These are phyloP conservation scores for Metschnikowia amazonensis DNA, from an alignment of 805 yeast species.

Conservation along the genomic window DNA sequence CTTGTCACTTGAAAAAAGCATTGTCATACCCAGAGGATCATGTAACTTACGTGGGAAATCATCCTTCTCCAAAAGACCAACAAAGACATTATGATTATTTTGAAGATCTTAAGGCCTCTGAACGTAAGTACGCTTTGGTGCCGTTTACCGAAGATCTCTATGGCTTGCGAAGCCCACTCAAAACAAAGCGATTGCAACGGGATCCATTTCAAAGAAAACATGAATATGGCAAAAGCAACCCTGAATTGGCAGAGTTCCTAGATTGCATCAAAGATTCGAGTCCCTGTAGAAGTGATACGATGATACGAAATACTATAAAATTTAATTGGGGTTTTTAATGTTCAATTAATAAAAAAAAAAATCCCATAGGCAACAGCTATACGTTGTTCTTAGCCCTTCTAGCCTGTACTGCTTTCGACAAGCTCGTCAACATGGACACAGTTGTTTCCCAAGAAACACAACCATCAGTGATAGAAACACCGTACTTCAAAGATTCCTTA, in stretches of 20 bases:
- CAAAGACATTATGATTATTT: conserved; percentile 34
- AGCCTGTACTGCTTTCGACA: conserved; percentile 75
- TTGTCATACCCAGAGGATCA: conserved; percentile 37
- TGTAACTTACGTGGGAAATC: conserved; percentile 52
- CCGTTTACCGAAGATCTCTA: conserved; percentile 54
- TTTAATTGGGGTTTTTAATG: not conserved
- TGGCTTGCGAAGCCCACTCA: conserved; percentile 46
- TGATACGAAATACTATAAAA: not conserved
- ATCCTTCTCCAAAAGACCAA: conserved; percentile 47
- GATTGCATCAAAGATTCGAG: conserved; percentile 1
- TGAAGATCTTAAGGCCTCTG: conserved; percentile 44
- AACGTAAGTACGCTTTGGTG: conserved; percentile 50
- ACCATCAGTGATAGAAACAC: conserved; percentile 96
- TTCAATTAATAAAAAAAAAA: not conserved
- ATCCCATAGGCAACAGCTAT: not conserved
- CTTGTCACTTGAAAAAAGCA: conserved; percentile 49
- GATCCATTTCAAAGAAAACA: conserved; percentile 53
- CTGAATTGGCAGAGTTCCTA: conserved; percentile 15
- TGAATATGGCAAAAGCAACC: conserved; percentile 31
- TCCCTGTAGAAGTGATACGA: not conserved
- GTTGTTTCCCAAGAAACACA: conserved; percentile 92
- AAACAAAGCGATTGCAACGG: conserved; percentile 47
- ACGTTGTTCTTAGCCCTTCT: conserved; percentile 36
- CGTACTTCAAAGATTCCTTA: conserved; percentile 71
- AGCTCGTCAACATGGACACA: conserved; percentile 59